These are phyloP conservation scores for Tolypocladium sp. DNA, from an alignment of 2,329 filamentous ascomycete genomes.

Conservation along the genomic window DNA sequence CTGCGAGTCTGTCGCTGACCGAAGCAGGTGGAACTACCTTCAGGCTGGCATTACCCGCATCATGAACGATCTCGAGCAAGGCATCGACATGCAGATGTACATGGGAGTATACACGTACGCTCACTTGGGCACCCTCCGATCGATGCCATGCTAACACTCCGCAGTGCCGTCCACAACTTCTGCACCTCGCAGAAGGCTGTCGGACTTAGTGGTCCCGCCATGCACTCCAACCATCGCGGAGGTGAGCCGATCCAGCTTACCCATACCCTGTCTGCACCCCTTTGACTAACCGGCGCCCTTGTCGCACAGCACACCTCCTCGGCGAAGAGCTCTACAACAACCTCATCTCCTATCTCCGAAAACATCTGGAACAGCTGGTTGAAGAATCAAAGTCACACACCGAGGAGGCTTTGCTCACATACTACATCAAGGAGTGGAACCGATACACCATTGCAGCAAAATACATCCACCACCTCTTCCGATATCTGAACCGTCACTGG, in stretches of 20 bases:
- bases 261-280: not conserved
- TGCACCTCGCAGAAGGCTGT: conserved; percentile 96
- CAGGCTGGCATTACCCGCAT: conserved; percentile 83
- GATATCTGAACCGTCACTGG: conserved; percentile 96
- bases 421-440: conserved; percentile 96
- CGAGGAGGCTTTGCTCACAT: conserved; percentile 82
- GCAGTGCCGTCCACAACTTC: conserved; percentile 90
- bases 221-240: conserved; percentile 42
- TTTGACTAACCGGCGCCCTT: not conserved
- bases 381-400: conserved; percentile 67
- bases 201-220: conserved; percentile 37
- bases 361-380: conserved; percentile 65
- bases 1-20: conserved; percentile 11
- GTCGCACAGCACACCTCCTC: conserved; percentile 67
- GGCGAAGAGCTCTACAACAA: conserved; percentile 95
- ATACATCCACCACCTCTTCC: conserved; percentile 95
- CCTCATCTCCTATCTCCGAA: conserved; percentile 73
- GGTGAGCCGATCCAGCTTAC: conserved; percentile 34
- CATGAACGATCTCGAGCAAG: conserved; percentile 85
- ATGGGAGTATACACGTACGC: conserved; percentile 89
- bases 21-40: conserved; percentile 74
- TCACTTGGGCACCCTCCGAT: not conserved
- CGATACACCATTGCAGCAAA: conserved; percentile 92
- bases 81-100: conserved; percentile 93
- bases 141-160: conserved; percentile 1